phyloP scores from a whole-genome alignment of 768 basidiomycete species.

The Ephemerocybe angulata region DNA sequence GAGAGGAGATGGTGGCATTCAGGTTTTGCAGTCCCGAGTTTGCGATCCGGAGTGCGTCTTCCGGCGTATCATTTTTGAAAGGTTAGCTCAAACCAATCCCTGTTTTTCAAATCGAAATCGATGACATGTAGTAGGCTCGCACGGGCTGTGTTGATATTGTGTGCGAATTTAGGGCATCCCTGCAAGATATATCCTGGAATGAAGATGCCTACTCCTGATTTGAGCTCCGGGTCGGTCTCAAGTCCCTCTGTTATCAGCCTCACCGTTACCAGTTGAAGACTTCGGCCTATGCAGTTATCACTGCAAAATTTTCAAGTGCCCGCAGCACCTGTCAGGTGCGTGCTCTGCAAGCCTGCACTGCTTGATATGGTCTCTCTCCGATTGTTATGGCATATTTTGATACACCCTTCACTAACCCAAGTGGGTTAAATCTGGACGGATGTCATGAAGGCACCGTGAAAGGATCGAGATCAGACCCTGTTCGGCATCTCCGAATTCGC shows the following conservation, averaged over 20 bases:
- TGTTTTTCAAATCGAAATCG: not conserved
- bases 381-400: slow-evolving; percentile 34
- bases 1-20: too few species aligned
- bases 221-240: not conserved
- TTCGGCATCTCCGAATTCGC: slow-evolving; percentile 33
- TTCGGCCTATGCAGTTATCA: not conserved
- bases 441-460: slow-evolving; percentile 38
- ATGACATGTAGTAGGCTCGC: not conserved
- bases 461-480: slow-evolving; percentile 31
- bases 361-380: slow-evolving; percentile 19
- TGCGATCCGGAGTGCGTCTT: too few species aligned
- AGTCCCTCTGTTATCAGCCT: not conserved
- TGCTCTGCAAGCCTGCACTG: not conserved
- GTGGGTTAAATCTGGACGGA: slow-evolving; percentile 34
- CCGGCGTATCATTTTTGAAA: not conserved
- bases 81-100: not conserved
- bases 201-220: not conserved
- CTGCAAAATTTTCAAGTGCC: not conserved
- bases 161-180: not conserved
- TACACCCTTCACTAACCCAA: slow-evolving; percentile 36
- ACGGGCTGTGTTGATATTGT: not conserved
- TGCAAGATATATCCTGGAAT: not conserved
- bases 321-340: slow-evolving; percentile 8
- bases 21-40: too few species aligned
- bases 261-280: not conserved